Base-by-base conservation (phyloP, 2,329 filamentous ascomycete species). In the Dothistroma septosporum region DNA sequence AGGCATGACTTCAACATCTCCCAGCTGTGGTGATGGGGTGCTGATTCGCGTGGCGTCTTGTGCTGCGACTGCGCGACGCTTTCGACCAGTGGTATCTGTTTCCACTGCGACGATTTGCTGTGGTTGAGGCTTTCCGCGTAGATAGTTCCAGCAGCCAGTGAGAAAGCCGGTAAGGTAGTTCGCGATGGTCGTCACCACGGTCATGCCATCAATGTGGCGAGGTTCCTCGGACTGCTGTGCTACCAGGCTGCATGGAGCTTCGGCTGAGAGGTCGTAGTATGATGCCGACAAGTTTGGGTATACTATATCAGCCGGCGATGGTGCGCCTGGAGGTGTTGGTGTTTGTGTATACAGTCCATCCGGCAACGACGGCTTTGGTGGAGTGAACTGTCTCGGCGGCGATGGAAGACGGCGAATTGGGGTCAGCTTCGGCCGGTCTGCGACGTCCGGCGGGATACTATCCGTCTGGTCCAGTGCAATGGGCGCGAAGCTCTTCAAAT, bases 11-110 rank as follows among this genome's bases (percentile, higher is more conserved):
- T 46, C 46, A 24, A 49, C 49, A 33, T 56, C 47, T 10, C 46
- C 55, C 28, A 24, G 22, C 44, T 37, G n/a, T 57, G 55, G 59
- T 44, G 59, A 55, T 16, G 53, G 31, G 10, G 49, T 53, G 16
- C 21, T 37, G 24, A 52, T 41, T 9, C 41, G n/a, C 41, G 9
- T 32, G 3, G 62, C 28, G 48, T 64, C 59, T 47, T 64, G 52
- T 41, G 21, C 55, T 22, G 63, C 59, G 11, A 67, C 55, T 19
- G 63, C 63, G 28, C 65, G 63, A 56, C 65, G 60, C 54, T 67
- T 67, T 52, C 41, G 44, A 12, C 57, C 57, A 21, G 35, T 57
- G 9, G 50, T 54, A 48, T 59, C 28, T 41, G 64, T 59, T 31
- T 60, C 60, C 19, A 66, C 50, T 32, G 63, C 65, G 50, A 64